These are phyloP conservation scores for Boletus edulis DNA, from an alignment of 768 basidiomycete genomes.

Conservation along the genomic window DNA sequence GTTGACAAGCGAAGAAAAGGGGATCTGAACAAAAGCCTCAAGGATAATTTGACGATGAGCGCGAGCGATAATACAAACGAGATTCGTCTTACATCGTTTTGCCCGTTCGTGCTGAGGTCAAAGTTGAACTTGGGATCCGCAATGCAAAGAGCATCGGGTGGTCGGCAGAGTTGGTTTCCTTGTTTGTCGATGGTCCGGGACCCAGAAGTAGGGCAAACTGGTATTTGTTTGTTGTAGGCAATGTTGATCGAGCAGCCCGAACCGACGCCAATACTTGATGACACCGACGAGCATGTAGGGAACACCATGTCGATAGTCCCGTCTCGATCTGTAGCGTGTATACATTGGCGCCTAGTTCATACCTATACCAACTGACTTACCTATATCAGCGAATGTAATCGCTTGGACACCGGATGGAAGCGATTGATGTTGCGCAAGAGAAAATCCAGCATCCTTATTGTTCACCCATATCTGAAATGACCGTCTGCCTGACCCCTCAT, in stretches of 20 bases:
- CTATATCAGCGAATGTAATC: constrained; percentile 88
- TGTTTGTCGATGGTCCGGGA: constrained; percentile 46
- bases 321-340: constrained; percentile 67
- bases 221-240: constrained; percentile 89
- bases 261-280: constrained; percentile 67
- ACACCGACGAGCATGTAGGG: constrained; percentile 75
- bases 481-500: constrained; percentile 53
- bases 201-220: constrained; percentile 65
- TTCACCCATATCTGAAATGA: constrained; percentile 94
- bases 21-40: constrained; percentile 66
- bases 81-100: constrained; percentile 47
- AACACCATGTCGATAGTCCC: constrained; percentile 97
- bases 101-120: constrained; percentile 49
- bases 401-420: constrained; percentile 77
- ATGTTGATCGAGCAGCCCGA: constrained; percentile 82
- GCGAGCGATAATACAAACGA: not conserved
- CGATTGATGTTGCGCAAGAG: constrained; percentile 58
- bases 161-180: constrained; percentile 61
- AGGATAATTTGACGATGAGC: not conserved
- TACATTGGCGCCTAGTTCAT: not conserved
- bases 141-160: constrained; percentile 76
- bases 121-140: constrained; percentile 81
- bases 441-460: constrained; percentile 72
- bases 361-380: constrained; percentile 38
- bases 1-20: constrained; percentile 59